These are phyloP conservation scores for Parasitella parasitica DNA, from an alignment of 371 early-diverging fungal species.

Conservation along the genomic window DNA sequence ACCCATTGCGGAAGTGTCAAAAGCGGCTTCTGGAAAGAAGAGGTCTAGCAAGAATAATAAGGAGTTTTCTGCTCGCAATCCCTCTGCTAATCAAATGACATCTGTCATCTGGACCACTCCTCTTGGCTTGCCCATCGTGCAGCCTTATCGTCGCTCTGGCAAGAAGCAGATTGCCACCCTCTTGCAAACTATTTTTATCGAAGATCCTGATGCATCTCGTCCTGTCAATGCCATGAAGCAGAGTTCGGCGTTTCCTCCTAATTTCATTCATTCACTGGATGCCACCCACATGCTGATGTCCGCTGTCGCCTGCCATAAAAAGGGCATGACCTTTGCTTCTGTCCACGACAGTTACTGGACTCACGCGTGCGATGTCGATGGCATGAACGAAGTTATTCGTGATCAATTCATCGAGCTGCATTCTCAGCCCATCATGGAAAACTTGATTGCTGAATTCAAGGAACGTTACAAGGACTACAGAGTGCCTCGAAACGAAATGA, in stretches of 20 bases:
- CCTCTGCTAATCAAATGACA: conserved; percentile 67
- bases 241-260: conserved; percentile 96
- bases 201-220: conserved; percentile 67
- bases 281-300: conserved; percentile 98
- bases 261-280: conserved; percentile 97
- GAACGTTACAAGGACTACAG: conserved; percentile 78
- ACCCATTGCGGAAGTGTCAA: neutral
- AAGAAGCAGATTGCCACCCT: conserved; percentile 69
- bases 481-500: conserved; percentile 51
- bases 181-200: conserved; percentile 80
- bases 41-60: conserved; percentile 21
- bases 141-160: conserved; percentile 87
- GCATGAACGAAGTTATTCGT: conserved; percentile 83
- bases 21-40: neutral
- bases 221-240: conserved; percentile 93
- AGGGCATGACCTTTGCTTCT: conserved; percentile 85
- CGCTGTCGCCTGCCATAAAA: conserved; percentile 81
- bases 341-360: conserved; percentile 99
- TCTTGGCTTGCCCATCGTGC: conserved; percentile 91
- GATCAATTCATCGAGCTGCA: conserved; percentile 92
- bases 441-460: conserved; percentile 81
- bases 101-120: conserved; percentile 98
- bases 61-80: conserved; percentile 50
- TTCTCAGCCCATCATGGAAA: conserved; percentile 80
- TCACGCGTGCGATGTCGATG: conserved; percentile 90